Percentiles rank a stretch among this genome's conserved stretches.
phyloP scores from a whole-genome alignment of 2,329 filamentous ascomycete genomes.

The Monosporascus ibericus region DNA sequence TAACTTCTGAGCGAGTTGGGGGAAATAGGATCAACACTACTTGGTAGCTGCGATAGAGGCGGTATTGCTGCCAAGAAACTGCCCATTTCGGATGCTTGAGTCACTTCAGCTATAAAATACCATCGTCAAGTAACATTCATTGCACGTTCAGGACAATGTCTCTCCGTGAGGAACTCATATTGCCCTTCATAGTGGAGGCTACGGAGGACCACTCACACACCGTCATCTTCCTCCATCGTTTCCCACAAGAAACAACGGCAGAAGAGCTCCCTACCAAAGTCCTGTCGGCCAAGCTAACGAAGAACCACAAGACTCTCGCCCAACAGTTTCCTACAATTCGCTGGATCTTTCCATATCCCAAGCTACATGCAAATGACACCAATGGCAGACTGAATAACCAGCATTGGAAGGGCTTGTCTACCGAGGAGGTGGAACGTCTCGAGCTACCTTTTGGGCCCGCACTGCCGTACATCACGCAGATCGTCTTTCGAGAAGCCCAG shows the following conservation, averaged over 20 bases:
- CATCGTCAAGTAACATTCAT: no score
- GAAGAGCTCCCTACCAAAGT: conserved; percentile 9
- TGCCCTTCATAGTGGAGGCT: conserved; percentile 9
- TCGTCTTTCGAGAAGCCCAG: conserved; percentile 12
- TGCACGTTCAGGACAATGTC: background rate
- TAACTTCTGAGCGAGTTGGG: no score
- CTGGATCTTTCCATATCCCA: conserved; percentile 13
- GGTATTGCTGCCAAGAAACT: no score
- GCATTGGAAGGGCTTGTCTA: conserved; percentile 5
- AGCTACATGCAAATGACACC: conserved; percentile 2
- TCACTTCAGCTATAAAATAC: no score
- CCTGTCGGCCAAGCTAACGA: conserved; percentile 8
- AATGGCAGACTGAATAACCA: background rate
- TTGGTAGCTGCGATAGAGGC: no score
- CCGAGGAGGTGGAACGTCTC: conserved; percentile 4
- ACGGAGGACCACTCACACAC: conserved; percentile 11
- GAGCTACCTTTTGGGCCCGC: background rate
- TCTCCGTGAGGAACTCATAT: background rate
- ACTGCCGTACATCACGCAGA: conserved; percentile 13
- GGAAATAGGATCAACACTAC: no score
- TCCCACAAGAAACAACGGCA: conserved; percentile 5
- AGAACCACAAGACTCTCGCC: conserved; percentile 6
- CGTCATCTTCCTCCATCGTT: conserved; percentile 14
- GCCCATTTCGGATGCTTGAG: no score
- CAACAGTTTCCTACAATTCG: conserved; percentile 10